These are phyloP conservation scores for Xylariaceae sp. DNA, from an alignment of 2,329 filamentous ascomycete species.

Conservation along the genomic window DNA sequence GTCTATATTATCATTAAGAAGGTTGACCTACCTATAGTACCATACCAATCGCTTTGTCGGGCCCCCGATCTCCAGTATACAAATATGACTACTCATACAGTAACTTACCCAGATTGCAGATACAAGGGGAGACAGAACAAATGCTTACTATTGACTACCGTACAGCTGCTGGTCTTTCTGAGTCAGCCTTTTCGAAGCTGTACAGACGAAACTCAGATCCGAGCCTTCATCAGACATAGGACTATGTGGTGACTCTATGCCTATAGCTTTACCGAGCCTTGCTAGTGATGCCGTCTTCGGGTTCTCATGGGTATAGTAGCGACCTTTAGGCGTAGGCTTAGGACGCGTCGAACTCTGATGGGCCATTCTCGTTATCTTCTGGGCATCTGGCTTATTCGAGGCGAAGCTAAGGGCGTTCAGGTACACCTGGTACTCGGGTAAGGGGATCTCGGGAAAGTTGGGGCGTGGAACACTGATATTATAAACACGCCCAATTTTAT, in stretches of 20 bases:
- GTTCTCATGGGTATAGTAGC: background rate
- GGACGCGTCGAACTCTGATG: conserved; percentile 1
- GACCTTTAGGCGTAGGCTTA: background rate
- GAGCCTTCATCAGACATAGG: conserved; percentile 5
- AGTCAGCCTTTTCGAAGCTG: background rate
- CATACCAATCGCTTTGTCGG: background rate
- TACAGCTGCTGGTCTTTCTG: conserved; percentile 3
- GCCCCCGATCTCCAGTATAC: background rate
- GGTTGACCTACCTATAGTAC: background rate
- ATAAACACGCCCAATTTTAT: conserved; percentile 9
- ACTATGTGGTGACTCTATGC: background rate
- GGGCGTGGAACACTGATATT: background rate
- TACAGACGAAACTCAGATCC: conserved; percentile 23
- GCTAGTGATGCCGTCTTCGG: background rate
- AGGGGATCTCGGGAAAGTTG: conserved; percentile 8
- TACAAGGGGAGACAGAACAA: background rate
- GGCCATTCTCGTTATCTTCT: background rate
- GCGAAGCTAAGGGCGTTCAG: conserved; percentile 18
- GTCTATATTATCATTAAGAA: background rate
- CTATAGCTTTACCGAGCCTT: background rate
- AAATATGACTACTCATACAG: background rate
- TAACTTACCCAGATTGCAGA: background rate
- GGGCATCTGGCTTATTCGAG: background rate
- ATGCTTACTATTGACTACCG: background rate
- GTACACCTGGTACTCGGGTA: conserved; percentile 24